phyloP scores from a whole-genome alignment of 2,329 filamentous ascomycete species.

The Magnaporthiopsis poae region DNA sequence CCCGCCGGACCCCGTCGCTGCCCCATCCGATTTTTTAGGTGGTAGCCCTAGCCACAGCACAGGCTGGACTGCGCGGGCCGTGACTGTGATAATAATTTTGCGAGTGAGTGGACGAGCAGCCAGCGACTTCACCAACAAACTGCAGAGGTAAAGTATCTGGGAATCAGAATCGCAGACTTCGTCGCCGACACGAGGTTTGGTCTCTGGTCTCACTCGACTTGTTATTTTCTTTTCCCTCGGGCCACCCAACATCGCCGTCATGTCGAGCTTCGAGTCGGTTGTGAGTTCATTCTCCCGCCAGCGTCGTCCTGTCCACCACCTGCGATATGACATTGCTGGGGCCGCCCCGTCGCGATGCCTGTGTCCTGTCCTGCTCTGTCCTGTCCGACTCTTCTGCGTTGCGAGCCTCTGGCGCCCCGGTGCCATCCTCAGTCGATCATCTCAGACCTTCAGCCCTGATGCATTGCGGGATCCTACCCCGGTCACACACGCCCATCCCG shows the following conservation, averaged over 20 bases:
- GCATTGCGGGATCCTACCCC: not conserved
- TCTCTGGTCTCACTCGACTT: slow-evolving; percentile 11
- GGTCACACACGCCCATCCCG: not conserved
- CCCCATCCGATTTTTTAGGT: not conserved
- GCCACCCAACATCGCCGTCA: slow-evolving; percentile 28
- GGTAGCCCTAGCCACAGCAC: slow-evolving; percentile 7
- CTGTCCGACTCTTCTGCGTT: not conserved
- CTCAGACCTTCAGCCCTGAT: not conserved
- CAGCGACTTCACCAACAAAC: slow-evolving; percentile 10
- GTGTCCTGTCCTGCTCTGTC: slow-evolving; percentile 3
- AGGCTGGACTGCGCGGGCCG: not conserved
- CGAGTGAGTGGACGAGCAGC: slow-evolving; percentile 7
- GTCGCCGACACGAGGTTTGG: slow-evolving; percentile 17
- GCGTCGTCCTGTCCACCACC: not conserved
- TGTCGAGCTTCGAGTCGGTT: slow-evolving; percentile 62
- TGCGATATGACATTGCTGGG: not conserved
- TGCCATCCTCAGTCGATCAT: not conserved
- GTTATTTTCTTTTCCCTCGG: not conserved
- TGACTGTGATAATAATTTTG: slow-evolving; percentile 8
- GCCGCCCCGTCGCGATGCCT: slow-evolving; percentile 8
- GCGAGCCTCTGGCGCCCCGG: not conserved
- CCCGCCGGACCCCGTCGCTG: slow-evolving; percentile 1
- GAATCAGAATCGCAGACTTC: slow-evolving; percentile 14
- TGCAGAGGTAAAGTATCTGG: slow-evolving; percentile 7
- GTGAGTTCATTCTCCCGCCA: slow-evolving; percentile 41